Base-by-base conservation (phyloP, 352 stramenopile genomes). In the Phytopythium oedochilum region DNA sequence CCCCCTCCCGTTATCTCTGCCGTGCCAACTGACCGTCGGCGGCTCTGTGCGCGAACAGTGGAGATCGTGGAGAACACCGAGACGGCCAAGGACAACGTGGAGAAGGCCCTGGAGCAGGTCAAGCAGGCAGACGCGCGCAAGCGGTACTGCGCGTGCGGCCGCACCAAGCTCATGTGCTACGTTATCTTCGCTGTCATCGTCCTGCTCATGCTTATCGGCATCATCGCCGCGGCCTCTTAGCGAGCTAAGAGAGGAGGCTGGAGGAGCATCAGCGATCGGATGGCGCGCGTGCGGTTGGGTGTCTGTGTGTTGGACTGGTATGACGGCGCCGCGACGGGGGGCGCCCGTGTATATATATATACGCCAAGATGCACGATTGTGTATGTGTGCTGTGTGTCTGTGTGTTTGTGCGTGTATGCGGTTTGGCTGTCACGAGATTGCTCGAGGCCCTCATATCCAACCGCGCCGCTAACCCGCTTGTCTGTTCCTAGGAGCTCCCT, bases 31-130 rank as follows among this genome's bases (percentile, higher is more conserved):
- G 23, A 11, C n/a, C 42, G 22, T 31, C 36, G 47, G 6, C 49
- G 43, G 26, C 22, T 31, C 17, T 5, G 6, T 42, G 36, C 17
- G 10, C 26, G 42, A 20, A 31, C 59, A 86, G 84, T 94, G 8
- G 81, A 94, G 56, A 92, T 94, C 42, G 75, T 77, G 43, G 74
- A 94, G 15, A 92, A 92, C 60, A 91, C 81, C 0, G 78, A 92
- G 20, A 72, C 72, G 14, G 83, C 76, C 55, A 86, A 86, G 53
- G 78, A 93, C 22, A 92, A 92, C 28, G 81, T 89, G 31, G 63
- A 67, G 39, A 85, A 79, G 34, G 85, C 78, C 9, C 59, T 92
- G 40, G 71, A 89, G 12, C 53, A 94, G 53, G 83, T 94, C 36
- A 66, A 63, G 29, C 78, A 92, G 53, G 85, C 85, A 0, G 75